Evolutionary conservation across 805 yeast species (phyloP).

Genomic region (Cyberlindnera americana): DNA sequence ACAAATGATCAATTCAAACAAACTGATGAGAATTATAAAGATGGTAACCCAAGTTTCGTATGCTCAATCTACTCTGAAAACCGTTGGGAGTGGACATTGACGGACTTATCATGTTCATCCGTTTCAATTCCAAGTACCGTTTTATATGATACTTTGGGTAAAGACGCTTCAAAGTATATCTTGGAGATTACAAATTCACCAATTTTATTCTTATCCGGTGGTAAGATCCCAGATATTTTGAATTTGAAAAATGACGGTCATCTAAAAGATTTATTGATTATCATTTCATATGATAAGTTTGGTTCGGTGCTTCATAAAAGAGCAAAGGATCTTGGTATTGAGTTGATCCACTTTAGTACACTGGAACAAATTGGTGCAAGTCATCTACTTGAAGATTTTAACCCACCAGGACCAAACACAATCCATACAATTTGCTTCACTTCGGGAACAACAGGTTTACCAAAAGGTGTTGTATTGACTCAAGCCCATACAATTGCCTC

Average conservation of each 20-base stretch:
- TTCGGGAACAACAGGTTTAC: slow-evolving; percentile 62
- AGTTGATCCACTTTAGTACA: slow-evolving; percentile 36
- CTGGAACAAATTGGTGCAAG: slow-evolving; percentile 24
- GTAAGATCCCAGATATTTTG: slow-evolving; percentile 40
- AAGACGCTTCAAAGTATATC: slow-evolving; percentile 59
- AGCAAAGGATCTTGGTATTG: slow-evolving; percentile 24
- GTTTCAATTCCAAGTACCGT: slow-evolving; percentile 42
- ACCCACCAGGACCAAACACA: slow-evolving; percentile 40
- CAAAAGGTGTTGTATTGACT: slow-evolving; percentile 54
- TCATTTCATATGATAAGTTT: slow-evolving; percentile 47
- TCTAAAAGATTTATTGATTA: slow-evolving; percentile 35
- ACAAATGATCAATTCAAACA: slow-evolving; percentile 36
- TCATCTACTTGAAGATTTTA: slow-evolving; percentile 19
- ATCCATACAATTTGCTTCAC: slow-evolving; percentile 52
- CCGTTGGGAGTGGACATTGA: slow-evolving; percentile 66
- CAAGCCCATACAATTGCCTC: slow-evolving; percentile 42
- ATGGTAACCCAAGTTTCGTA: slow-evolving; percentile 5
- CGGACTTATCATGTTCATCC: slow-evolving; percentile 48
- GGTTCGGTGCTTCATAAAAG: slow-evolving; percentile 29
- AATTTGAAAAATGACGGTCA: slow-evolving; percentile 23
- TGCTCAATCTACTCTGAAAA: slow-evolving; percentile 55
- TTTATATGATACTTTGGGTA: slow-evolving; percentile 55
- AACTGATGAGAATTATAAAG: slow-evolving; percentile 9
- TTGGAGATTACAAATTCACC: slow-evolving; percentile 60
- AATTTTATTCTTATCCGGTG: slow-evolving; percentile 46